These are phyloP conservation scores for Beauveria brongniartii DNA, from an alignment of 2,329 filamentous ascomycete genomes.

Conservation along the genomic window DNA sequence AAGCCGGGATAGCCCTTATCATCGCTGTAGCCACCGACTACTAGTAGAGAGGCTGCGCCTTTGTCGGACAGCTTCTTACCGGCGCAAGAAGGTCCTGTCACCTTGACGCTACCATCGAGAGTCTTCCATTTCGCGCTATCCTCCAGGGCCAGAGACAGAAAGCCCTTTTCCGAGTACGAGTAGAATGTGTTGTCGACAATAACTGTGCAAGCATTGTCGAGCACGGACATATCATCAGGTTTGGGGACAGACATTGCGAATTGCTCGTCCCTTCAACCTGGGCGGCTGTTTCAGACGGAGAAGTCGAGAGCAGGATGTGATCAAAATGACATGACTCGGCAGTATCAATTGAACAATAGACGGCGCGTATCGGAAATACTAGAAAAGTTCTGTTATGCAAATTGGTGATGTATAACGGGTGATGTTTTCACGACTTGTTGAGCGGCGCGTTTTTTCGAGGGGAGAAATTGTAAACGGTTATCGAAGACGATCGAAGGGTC, in stretches of 20 bases:
- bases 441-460: not conserved
- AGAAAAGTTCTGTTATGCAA: no score
- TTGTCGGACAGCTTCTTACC: conserved; percentile 54
- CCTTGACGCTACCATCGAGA: conserved; percentile 57
- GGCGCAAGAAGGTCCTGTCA: conserved; percentile 72
- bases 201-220: conserved; percentile 74
- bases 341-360: conserved; percentile 9
- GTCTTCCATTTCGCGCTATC: conserved; percentile 64
- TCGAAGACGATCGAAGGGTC: not conserved
- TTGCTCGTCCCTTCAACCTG: conserved; percentile 4
- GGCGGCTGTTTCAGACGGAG: not conserved
- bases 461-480: not conserved
- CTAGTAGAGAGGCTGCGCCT: conserved; percentile 58
- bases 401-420: not conserved
- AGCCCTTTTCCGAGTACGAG: conserved; percentile 66
- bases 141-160: conserved; percentile 64
- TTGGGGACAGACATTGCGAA: conserved; percentile 60
- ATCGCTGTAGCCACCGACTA: conserved; percentile 63
- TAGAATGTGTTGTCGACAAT: conserved; percentile 78
- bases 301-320: not conserved
- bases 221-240: conserved; percentile 48
- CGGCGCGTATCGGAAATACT: not conserved
- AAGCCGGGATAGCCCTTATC: conserved; percentile 60
- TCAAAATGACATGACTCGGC: conserved; percentile 30
- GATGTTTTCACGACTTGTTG: not conserved